Evolutionary conservation across 768 basidiomycete species (phyloP).

Genomic region (Boletus huronensis): DNA sequence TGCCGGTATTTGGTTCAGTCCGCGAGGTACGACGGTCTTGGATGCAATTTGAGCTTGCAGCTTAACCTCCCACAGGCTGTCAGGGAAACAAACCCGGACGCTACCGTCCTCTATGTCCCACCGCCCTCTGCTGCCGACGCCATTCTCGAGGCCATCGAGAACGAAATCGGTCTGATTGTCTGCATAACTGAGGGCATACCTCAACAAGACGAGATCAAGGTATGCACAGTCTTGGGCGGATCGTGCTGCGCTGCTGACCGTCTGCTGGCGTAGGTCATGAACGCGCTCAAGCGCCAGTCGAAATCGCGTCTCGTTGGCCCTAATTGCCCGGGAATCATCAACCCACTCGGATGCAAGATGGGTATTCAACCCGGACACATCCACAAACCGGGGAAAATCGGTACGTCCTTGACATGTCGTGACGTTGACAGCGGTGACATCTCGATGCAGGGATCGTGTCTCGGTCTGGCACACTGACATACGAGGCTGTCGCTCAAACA

Average conservation of each 20-base stretch:
- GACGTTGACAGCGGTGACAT: not conserved
- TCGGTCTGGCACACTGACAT: slow-evolving; percentile 93
- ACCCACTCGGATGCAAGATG: slow-evolving; percentile 98
- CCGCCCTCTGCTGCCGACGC: slow-evolving; percentile 96
- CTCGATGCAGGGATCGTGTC: slow-evolving; percentile 76
- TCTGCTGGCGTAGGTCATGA: slow-evolving; percentile 61
- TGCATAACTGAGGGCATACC: slow-evolving; percentile 99
- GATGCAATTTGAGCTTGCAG: not conserved
- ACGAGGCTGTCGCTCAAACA: slow-evolving; percentile 98
- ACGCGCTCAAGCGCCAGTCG: slow-evolving; percentile 90
- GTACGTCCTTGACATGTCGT: slow-evolving; percentile 39
- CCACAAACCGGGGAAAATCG: slow-evolving; percentile 94
- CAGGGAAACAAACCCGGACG: slow-evolving; percentile 81
- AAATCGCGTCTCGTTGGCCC: slow-evolving; percentile 96
- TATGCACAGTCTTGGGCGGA: slow-evolving; percentile 33
- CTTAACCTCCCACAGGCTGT: slow-evolving; percentile 61
- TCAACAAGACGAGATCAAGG: slow-evolving; percentile 92
- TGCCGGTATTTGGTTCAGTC: slow-evolving; percentile 92
- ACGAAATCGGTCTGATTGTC: slow-evolving; percentile 96
- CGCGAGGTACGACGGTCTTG: slow-evolving; percentile 60
- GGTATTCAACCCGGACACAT: slow-evolving; percentile 98
- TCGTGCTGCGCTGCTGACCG: not conserved
- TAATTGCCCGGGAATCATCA: slow-evolving; percentile 98
- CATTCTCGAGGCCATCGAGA: slow-evolving; percentile 98
- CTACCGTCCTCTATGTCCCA: slow-evolving; percentile 95